A percentile compares a stretch with the other conserved stretches of the same genome.
Conservation (phyloP, 371 early-diverging fungal genomes). For the Mortierella sp. region DNA sequence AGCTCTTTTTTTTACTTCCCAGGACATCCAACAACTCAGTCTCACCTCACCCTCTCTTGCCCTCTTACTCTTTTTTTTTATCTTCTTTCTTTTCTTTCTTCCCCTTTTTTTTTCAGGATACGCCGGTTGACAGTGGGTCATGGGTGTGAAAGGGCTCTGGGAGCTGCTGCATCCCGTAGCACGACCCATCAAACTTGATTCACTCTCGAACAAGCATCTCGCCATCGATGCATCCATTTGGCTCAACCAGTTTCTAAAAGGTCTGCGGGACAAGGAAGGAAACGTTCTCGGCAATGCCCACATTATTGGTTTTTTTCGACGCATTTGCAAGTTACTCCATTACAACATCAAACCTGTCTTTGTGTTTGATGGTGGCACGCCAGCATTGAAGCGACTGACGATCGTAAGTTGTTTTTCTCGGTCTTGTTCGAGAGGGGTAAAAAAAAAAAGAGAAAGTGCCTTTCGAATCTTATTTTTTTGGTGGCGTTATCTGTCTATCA, state of each 20-base stretch:
- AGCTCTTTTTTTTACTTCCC: not conserved
- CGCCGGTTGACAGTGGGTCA: conserved; percentile 35
- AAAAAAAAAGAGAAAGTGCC: not conserved
- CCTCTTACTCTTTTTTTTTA: not conserved
- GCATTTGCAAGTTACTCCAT: conserved; percentile 94
- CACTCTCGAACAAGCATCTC: conserved; percentile 75
- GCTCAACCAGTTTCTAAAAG: conserved; percentile 95
- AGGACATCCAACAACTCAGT: not conserved
- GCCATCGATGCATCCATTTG: conserved; percentile 98
- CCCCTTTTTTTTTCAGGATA: not conserved
- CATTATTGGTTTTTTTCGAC: conserved; percentile 91
- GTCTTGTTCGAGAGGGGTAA: not conserved
- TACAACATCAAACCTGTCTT: conserved; percentile 93
- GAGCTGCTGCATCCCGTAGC: conserved; percentile 84
- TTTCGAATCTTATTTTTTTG: not conserved
- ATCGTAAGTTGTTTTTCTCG: conserved; percentile 61
- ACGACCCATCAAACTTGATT: conserved; percentile 82
- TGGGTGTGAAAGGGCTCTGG: conserved; percentile 99
- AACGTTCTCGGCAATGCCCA: conserved; percentile 85
- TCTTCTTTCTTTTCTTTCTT: not conserved
- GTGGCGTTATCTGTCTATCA: not conserved
- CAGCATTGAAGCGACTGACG: conserved; percentile 83
- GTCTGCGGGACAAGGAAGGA: conserved; percentile 91
- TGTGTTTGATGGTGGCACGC: conserved; percentile 95
- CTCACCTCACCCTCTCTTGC: not conserved